Base-by-base conservation (phyloP, 345 rosid species). In the Viola odorata region DNA sequence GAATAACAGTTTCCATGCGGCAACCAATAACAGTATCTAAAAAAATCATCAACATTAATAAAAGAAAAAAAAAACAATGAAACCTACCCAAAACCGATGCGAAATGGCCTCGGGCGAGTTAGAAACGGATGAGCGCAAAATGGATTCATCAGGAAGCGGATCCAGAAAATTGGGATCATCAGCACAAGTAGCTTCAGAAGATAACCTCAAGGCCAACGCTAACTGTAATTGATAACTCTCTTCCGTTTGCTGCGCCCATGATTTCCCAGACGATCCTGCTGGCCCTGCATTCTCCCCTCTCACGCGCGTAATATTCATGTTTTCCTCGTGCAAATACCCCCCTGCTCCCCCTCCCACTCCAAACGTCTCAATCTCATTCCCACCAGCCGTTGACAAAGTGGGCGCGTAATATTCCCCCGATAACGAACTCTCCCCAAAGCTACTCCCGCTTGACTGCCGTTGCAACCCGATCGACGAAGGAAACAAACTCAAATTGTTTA, bases 221-320 rank as follows among this genome's bases (percentile, higher is more conserved):
- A 95, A 73, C 81, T 95, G 99, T 69, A 95, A 78, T 85, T 95
- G 99, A 44, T 95, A 95, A 70, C 99, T 95, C 89, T 95, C 99
- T 73, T 95, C 99, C 63, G 99, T 95, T 81, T 91, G 98, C 74
- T 84, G 96, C 62, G 98, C 99, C 99, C 96, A 95, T 79, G 95
- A 88, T 78, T 85, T 95, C 69, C 91, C 96, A 2, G 83, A 82
- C 1, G 89, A 82, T 8, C 87, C 73, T 32, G 58, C 50, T 1
- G 72, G 8, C 11, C 57, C 63, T 16, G 70, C 65, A 9, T 76
- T 85, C 60, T 42, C 64, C 70, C 62, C 77, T 69, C 76, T 80
- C 37, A 52, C 38, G 77, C 82, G 82, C 66, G 69, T 8, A 39
- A 64, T 58, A 61, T 62, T 83, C 84, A 69, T 78, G 15, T 86